phyloP scores from a whole-genome alignment of 306 rosid genomes.

The Spatholobus suberectus region DNA sequence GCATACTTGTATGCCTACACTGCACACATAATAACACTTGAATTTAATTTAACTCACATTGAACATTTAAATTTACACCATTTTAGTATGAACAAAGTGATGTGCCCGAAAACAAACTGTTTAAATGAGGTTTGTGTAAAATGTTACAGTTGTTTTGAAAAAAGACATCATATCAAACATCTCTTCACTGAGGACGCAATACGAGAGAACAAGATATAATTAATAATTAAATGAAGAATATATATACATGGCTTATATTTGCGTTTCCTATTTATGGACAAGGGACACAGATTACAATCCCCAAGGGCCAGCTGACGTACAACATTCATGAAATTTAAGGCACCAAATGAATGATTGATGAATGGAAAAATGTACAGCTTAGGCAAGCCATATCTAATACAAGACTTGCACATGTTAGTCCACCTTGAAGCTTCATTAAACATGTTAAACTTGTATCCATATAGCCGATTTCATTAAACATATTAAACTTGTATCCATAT shows the following conservation, averaged over 20 bases:
- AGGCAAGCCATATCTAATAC: conserved; percentile 38
- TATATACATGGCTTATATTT: conserved; percentile 28
- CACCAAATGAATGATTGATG: conserved; percentile 18
- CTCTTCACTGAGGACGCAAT: neutral
- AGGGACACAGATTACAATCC: neutral
- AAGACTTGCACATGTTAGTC: conserved; percentile 42
- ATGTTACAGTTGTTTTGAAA: neutral
- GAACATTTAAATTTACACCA: neutral
- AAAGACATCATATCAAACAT: neutral
- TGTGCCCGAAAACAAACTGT: neutral
- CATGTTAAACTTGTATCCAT: neutral
- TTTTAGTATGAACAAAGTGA: neutral
- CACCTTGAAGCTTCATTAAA: conserved; percentile 14
- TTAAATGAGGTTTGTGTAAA: neutral
- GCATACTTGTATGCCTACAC: neutral
- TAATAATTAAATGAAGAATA: neutral
- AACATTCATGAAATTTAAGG: conserved; percentile 21
- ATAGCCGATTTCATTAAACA: neutral
- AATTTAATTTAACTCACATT: neutral
- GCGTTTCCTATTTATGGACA: conserved; percentile 38
- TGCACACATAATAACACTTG: neutral
- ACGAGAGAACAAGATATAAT: neutral
- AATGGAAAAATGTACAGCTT: conserved; percentile 32
- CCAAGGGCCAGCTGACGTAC: conserved; percentile 11
- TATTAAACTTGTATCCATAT: neutral